A percentile compares a stretch with the other conserved stretches of the same genome.
phyloP scores from a whole-genome alignment of 768 basidiomycete genomes.

The Sporobolomyces roseus region DNA sequence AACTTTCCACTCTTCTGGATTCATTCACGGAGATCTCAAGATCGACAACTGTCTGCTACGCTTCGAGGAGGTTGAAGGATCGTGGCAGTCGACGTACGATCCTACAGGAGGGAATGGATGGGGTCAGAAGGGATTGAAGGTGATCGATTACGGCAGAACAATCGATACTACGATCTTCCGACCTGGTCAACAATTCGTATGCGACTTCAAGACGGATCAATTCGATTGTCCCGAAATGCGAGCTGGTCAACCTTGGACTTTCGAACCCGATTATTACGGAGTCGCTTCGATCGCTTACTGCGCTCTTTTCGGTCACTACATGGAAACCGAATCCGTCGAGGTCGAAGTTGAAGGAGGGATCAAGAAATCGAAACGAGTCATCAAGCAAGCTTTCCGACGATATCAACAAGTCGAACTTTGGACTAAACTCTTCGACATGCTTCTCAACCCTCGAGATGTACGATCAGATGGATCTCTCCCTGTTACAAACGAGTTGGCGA shows the following conservation, averaged over 20 bases:
- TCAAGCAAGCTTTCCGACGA: constrained; percentile 74
- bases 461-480: constrained; percentile 63
- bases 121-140: constrained; percentile 76
- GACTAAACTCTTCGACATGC: constrained; percentile 72
- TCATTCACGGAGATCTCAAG: constrained; percentile 97
- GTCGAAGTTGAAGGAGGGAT: constrained; percentile 35
- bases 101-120: constrained; percentile 77
- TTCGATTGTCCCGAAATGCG: constrained; percentile 89
- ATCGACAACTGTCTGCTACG: constrained; percentile 98
- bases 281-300: constrained; percentile 89
- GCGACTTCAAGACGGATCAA: constrained; percentile 83
- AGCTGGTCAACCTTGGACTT: constrained; percentile 80
- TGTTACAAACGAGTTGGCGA: constrained; percentile 63
- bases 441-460: constrained; percentile 74
- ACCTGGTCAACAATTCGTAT: constrained; percentile 68
- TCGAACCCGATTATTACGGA: constrained; percentile 94
- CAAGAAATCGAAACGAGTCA: constrained; percentile 55
- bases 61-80: constrained; percentile 73
- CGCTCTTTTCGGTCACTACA: constrained; percentile 94
- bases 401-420: constrained; percentile 93
- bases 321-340: constrained; percentile 61
- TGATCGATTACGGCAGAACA: constrained; percentile 96
- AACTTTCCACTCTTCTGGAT: constrained; percentile 70
- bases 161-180: constrained; percentile 83
- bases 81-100: constrained; percentile 73